Base-by-base conservation (phyloP, 2,329 filamentous ascomycete genomes). In the Curvularia spicifera region DNA sequence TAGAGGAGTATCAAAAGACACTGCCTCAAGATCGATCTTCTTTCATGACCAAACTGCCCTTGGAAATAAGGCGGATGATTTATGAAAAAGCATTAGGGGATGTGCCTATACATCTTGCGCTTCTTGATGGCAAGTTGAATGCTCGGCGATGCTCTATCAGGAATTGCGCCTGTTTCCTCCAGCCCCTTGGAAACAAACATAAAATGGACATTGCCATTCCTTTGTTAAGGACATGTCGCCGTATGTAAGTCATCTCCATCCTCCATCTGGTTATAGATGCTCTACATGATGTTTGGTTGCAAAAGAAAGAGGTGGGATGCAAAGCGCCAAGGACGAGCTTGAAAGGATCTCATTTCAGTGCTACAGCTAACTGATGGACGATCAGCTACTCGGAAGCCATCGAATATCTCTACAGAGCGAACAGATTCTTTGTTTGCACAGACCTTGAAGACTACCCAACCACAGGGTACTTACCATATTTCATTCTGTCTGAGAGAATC, bases 301-400 rank as follows among this genome's bases (percentile, higher is more conserved):
- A 31, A 28, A 28, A 28, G 26, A 28, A 28, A 28, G 26, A 28
- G 26, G 5, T 8, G 8, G 26, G 8, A 28, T 8, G 8, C 5
- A 28, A 31, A 31, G 29, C 7, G 8, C 9, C 29, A 7, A 40
- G 22, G 4, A 24, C 26, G 8, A 9, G 20, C 5, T 29, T 12
- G 8, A 29, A 20, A 20, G 3, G 20, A 13, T 1, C 9, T n/a
- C 7, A 7, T 7, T 22, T 1, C 12, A 39, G 43, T 24, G 6
- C 18, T 15, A 37, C 22, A 8, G 29, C 47, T 67, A 47, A 62
- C 37, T 2, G 29, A 33, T 15, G 12, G 15, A 18, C 12, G 2
- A 6, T 7, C 31, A 71, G 68, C n/a, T 71, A 71, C 46, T 66
- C 66, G 13, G 68, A 71, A 59, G 61, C 64, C 3, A 59, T 70